Base-by-base conservation (phyloP, 805 yeast species). In the Metschnikowia gelsemii region DNA sequence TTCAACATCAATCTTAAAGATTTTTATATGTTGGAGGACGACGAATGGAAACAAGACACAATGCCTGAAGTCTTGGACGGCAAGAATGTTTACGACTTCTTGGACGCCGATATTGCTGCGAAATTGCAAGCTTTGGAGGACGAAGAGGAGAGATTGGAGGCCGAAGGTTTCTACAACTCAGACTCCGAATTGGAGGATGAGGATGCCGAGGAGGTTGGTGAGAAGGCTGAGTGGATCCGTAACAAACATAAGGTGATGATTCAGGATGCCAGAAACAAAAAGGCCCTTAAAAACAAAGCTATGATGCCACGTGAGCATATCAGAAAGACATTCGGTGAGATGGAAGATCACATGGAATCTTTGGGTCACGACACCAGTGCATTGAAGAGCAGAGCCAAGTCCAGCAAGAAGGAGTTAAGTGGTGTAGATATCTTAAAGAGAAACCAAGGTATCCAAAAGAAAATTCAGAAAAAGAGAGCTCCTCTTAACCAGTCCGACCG, bases 51-150 rank as follows among this genome's bases (percentile, higher is more conserved):
- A 77, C 80, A 88, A 53, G 99, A 93, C 66, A 77, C 84, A 49
- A 88, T 93, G 88, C 99, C 99, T 20, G 99, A 93, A 73, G 77
- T 93, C 40, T 72, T 93, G 62, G 89, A 93, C 59, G 99, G 99
- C 69, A 85, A 81, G 72, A 93, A 93, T 62, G 96, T 93, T 44
- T 91, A 89, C 69, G 99, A 93, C 68, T 93, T 86, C 83, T 76
- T 93, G 64, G 99, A 93, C 59, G 88, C 96, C 31, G 99, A 93
- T 55, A 93, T 93, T 61, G 85, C 89, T 35, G 84, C 87, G 52
- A 93, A 93, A 70, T 77, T 93, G 61, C 88, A 88, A 68, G 96
- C 96, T 13, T 74, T 93, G 51, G 99, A 93, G 70, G 96, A 86
- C 50, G 99, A 93, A 70, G 99, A 93, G 71, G 98, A 91, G 66